Percentiles rank a stretch among this genome's conserved stretches.
These are phyloP conservation scores for Rhodamnia rubescens DNA, from an alignment of 345 rosid species.

Conservation along the genomic window DNA sequence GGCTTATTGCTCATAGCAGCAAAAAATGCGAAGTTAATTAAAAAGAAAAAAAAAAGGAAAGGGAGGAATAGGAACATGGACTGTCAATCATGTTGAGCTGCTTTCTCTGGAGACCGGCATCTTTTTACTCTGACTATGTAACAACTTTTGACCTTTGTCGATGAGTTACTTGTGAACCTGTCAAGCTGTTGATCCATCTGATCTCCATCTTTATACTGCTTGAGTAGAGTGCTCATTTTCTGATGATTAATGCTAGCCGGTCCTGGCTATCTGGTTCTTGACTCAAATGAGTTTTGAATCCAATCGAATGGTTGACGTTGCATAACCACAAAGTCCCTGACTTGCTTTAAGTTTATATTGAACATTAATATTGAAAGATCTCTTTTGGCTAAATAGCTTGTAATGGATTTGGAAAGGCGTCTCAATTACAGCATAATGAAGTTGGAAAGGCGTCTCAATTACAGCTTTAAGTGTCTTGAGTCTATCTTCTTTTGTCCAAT, in stretches of 20 bases:
- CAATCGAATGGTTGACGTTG: background rate
- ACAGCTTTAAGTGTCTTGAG: background rate
- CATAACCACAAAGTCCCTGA: background rate
- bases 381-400: background rate
- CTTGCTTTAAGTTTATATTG: background rate
- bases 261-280: background rate
- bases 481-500: background rate
- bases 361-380: background rate
- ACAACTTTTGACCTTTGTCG: background rate
- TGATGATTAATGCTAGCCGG: background rate
- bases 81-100: background rate
- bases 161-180: background rate
- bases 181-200: background rate
- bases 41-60: no score
- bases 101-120: background rate
- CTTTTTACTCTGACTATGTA: background rate
- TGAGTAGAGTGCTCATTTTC: no score
- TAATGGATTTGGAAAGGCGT: background rate
- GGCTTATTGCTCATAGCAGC: background rate
- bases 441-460: background rate
- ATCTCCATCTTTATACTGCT: background rate
- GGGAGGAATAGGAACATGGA: background rate
- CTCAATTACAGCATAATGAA: background rate
- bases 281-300: background rate
- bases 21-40: background rate